Conservation (phyloP, 805 yeast genomes). For the Nadsonia fulvescens region DNA sequence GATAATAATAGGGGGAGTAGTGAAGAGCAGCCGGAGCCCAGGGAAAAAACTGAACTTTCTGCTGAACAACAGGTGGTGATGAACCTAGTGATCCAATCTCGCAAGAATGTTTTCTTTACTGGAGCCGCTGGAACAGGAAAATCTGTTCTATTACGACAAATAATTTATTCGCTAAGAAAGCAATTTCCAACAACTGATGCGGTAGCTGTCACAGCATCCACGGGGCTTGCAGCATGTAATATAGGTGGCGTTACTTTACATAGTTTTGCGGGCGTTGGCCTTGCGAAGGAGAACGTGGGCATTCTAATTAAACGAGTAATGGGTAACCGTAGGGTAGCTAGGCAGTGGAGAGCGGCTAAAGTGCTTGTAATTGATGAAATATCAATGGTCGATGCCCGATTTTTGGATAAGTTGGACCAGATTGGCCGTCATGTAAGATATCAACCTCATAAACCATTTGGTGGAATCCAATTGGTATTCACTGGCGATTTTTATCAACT, state of each 20-base stretch:
- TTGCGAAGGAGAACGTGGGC: slow-evolving; percentile 38
- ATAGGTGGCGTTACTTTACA: slow-evolving; percentile 85
- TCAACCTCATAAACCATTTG: slow-evolving; percentile 49
- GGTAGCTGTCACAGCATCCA: slow-evolving; percentile 86
- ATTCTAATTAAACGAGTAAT: slow-evolving; percentile 31
- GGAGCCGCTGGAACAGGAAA: slow-evolving; percentile 99
- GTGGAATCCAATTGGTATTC: slow-evolving; percentile 77
- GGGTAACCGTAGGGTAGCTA: slow-evolving; percentile 24
- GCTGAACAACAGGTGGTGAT: slow-evolving; percentile 40
- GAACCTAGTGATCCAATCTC: slow-evolving; percentile 41
- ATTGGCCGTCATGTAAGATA: slow-evolving; percentile 44
- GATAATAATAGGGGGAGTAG: no score
- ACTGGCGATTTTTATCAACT: slow-evolving; percentile 93
- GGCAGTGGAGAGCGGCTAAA: slow-evolving; percentile 47
- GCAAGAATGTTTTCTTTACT: slow-evolving; percentile 62
- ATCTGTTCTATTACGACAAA: slow-evolving; percentile 59
- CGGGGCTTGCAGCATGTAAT: slow-evolving; percentile 90
- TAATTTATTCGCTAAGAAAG: slow-evolving; percentile 35
- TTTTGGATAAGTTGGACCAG: slow-evolving; percentile 56
- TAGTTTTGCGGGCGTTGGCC: slow-evolving; percentile 70
- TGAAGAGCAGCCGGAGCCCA: no score
- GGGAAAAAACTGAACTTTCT: slow-evolving; percentile 16
- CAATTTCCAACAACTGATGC: slow-evolving; percentile 26
- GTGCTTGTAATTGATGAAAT: slow-evolving; percentile 82
- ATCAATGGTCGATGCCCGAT: slow-evolving; percentile 75